Evolutionary conservation across 1,284 basidiomycete genomes (phyloP).

Genomic region (Rhodofomes roseus): DNA sequence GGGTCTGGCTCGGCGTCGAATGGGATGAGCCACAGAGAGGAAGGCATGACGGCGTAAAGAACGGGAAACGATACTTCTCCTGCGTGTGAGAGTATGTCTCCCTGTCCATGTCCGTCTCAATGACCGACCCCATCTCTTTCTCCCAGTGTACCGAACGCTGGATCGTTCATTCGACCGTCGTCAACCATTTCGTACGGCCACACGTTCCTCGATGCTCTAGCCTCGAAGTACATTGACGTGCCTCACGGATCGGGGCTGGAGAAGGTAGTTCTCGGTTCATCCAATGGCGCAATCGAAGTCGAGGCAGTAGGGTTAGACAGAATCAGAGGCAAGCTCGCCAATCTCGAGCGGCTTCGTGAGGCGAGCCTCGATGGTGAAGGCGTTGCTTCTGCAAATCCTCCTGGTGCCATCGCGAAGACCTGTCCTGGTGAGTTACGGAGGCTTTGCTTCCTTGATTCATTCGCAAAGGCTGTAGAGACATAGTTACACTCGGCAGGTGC

Average conservation of each 20-base stretch:
- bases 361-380: slow-evolving; percentile 73
- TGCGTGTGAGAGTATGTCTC: slow-evolving; percentile 54
- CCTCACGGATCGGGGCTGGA: slow-evolving; percentile 55
- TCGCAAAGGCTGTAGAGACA: background rate
- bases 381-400: slow-evolving; percentile 54
- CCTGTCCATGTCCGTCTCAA: slow-evolving; percentile 1
- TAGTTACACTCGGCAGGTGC: background rate
- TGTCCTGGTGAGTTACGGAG: slow-evolving; percentile 61
- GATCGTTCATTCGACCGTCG: slow-evolving; percentile 73
- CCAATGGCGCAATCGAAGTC: slow-evolving; percentile 78
- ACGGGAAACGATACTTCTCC: slow-evolving; percentile 76
- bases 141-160: slow-evolving; percentile 50
- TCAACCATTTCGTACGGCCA: slow-evolving; percentile 56
- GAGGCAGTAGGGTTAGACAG: slow-evolving; percentile 83
- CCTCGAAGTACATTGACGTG: slow-evolving; percentile 70
- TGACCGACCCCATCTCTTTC: slow-evolving; percentile 3
- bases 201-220: slow-evolving; percentile 74
- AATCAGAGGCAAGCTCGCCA: slow-evolving; percentile 67
- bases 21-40: slow-evolving; percentile 88
- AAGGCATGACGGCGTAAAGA: slow-evolving; percentile 83
- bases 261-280: slow-evolving; percentile 75
- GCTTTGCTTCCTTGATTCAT: background rate
- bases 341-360: slow-evolving; percentile 67
- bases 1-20: slow-evolving; percentile 89
- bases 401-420: slow-evolving; percentile 50